A percentile compares a stretch with the other conserved stretches of the same genome.
phyloP scores from a whole-genome alignment of 2,329 filamentous ascomycete genomes.

The Geosmithia flava region DNA sequence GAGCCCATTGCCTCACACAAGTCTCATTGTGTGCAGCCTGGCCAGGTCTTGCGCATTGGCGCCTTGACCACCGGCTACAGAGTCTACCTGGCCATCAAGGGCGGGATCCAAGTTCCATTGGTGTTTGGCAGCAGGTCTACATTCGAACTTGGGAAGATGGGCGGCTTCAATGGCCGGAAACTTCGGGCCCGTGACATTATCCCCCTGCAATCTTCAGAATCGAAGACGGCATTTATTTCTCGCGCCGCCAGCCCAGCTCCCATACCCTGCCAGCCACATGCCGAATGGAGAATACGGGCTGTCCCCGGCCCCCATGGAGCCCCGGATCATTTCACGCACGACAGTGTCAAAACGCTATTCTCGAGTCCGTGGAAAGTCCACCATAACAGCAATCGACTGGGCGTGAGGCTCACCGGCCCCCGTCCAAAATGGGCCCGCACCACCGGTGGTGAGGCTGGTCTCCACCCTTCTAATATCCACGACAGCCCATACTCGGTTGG shows the following conservation, averaged over 20 bases:
- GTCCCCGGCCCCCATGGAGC: slow-evolving; percentile 25
- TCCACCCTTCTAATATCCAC: slow-evolving; percentile 28
- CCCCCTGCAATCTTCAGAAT: slow-evolving; percentile 3
- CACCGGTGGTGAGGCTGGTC: slow-evolving; percentile 22
- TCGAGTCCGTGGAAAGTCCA: slow-evolving; percentile 22
- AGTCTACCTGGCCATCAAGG: slow-evolving; percentile 19
- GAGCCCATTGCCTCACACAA: slow-evolving; percentile 8
- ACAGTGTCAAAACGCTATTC: slow-evolving; percentile 17
- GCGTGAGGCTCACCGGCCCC: slow-evolving; percentile 23
- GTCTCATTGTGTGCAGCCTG: slow-evolving; percentile 9
- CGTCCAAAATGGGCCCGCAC: slow-evolving; percentile 21
- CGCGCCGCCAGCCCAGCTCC: slow-evolving; percentile 4
- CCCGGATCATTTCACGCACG: slow-evolving; percentile 21
- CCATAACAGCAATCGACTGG: slow-evolving; percentile 26
- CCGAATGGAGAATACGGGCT: slow-evolving; percentile 17
- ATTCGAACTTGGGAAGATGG: slow-evolving; percentile 18
- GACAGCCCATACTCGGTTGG: slow-evolving; percentile 24
- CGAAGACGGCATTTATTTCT: not conserved
- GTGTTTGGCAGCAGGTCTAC: slow-evolving; percentile 18
- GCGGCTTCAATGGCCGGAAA: slow-evolving; percentile 19
- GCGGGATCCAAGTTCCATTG: slow-evolving; percentile 19
- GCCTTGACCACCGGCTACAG: slow-evolving; percentile 15
- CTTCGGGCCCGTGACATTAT: slow-evolving; percentile 17
- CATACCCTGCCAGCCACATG: slow-evolving; percentile 11
- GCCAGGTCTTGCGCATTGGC: slow-evolving; percentile 14